These are phyloP conservation scores for Phytophthora constricta DNA, from an alignment of 352 stramenopile genomes.

Conservation along the genomic window DNA sequence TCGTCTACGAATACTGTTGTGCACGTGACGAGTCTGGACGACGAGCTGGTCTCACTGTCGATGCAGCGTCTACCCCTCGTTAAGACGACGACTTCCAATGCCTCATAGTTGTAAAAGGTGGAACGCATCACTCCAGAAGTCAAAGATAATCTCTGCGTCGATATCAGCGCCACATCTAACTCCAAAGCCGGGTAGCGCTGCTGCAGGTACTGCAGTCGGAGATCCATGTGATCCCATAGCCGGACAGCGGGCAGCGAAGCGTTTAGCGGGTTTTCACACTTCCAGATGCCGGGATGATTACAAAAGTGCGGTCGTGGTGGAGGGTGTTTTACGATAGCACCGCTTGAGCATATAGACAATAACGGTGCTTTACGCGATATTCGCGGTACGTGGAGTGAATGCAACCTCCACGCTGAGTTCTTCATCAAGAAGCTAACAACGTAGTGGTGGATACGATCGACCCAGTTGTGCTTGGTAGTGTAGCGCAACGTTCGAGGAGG, in stretches of 20 bases:
- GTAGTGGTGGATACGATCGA: slow-evolving; percentile 48
- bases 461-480: slow-evolving; percentile 43
- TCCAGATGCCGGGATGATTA: slow-evolving; percentile 37
- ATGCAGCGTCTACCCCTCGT: slow-evolving; percentile 39
- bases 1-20: slow-evolving; percentile 53
- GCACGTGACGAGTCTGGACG: slow-evolving; percentile 3
- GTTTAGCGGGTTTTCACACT: slow-evolving; percentile 31
- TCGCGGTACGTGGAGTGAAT: slow-evolving; percentile 29
- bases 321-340: background rate
- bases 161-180: slow-evolving; percentile 35
- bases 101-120: slow-evolving; percentile 28
- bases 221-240: slow-evolving; percentile 41
- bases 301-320: slow-evolving; percentile 31
- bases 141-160: slow-evolving; percentile 24
- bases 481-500: slow-evolving; percentile 11
- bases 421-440: slow-evolving; percentile 20
- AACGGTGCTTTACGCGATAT: background rate
- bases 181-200: slow-evolving; percentile 34
- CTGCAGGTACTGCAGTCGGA: slow-evolving; percentile 30
- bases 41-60: background rate
- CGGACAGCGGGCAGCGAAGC: slow-evolving; percentile 14
- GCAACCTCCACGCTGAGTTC: slow-evolving; percentile 20
- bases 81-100: slow-evolving; percentile 41
- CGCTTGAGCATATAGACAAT: slow-evolving; percentile 15
- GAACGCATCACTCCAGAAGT: slow-evolving; percentile 17